Evolutionary conservation across 192 early-diverging fungal species (phyloP).

Genomic region (Coemansia sp.): DNA sequence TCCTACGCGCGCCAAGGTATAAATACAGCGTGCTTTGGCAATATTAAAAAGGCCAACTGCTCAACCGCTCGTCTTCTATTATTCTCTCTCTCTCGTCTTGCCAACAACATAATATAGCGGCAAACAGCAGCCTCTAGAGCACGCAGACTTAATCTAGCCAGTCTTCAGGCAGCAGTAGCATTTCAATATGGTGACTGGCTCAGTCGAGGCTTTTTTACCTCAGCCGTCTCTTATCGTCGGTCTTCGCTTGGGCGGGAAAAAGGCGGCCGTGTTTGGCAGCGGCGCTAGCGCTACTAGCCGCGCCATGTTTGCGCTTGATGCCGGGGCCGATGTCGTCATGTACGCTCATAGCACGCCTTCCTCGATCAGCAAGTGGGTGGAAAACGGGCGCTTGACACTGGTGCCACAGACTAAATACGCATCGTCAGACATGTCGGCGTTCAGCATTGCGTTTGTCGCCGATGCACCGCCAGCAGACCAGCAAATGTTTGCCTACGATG

Average conservation of each 20-base stretch:
- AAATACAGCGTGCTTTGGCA: neutral
- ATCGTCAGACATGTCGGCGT: conserved; percentile 18
- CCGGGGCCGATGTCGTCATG: conserved; percentile 64
- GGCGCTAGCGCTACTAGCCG: conserved; percentile 65
- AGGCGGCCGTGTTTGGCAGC: conserved; percentile 65
- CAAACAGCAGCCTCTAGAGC: neutral
- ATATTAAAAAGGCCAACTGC: neutral
- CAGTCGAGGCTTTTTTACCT: conserved; percentile 3
- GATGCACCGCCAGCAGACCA: conserved; percentile 37
- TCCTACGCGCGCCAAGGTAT: neutral
- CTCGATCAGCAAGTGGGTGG: conserved; percentile 48
- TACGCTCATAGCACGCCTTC: conserved; percentile 27
- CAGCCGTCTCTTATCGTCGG: conserved; percentile 45
- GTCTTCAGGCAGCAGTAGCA: neutral
- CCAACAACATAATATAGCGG: neutral
- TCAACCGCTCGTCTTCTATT: neutral
- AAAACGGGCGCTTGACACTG: conserved; percentile 16
- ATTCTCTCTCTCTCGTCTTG: neutral
- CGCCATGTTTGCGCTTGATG: conserved; percentile 67
- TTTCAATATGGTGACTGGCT: neutral
- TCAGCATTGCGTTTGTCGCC: conserved; percentile 46
- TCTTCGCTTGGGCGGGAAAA: conserved; percentile 36
- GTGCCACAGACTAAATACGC: conserved; percentile 12
- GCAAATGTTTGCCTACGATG: conserved; percentile 35
- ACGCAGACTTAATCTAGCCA: neutral